Percentiles rank a stretch among this genome's conserved stretches.
Conservation (phyloP, 2,329 filamentous ascomycete genomes). For the Arachnopeziza araneosa region DNA sequence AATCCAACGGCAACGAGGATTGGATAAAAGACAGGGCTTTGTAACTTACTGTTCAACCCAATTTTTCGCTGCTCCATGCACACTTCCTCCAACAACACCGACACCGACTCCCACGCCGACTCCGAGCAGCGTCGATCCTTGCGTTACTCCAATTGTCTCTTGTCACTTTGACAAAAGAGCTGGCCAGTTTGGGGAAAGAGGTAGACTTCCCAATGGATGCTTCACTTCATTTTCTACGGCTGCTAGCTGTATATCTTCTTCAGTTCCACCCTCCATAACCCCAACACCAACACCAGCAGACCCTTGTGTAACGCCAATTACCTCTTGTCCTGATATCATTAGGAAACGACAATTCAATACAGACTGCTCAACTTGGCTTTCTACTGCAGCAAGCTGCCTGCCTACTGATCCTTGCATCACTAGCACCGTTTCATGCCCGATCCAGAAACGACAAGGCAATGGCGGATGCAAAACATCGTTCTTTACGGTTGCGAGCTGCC, state of each 20-base stretch:
- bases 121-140: background rate
- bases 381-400: background rate
- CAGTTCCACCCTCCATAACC: background rate
- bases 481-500: too few species aligned
- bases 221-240: background rate
- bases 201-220: background rate
- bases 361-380: background rate
- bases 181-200: background rate
- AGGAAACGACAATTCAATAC: background rate
- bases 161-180: background rate
- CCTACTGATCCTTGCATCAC: too few species aligned
- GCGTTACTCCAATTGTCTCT: background rate
- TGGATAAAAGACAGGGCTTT: background rate
- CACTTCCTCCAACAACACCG: background rate
- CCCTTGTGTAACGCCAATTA: background rate
- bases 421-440: too few species aligned
- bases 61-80: background rate
- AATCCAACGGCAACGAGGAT: background rate
- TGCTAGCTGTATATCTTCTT: background rate
- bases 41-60: background rate
- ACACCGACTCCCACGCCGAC: background rate
- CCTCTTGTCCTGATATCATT: background rate
- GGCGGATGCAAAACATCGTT: too few species aligned
- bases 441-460: too few species aligned
- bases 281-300: background rate